Conservation (phyloP, 495 filamentous ascomycete species). For the Lineolata rhizophorae region DNA sequence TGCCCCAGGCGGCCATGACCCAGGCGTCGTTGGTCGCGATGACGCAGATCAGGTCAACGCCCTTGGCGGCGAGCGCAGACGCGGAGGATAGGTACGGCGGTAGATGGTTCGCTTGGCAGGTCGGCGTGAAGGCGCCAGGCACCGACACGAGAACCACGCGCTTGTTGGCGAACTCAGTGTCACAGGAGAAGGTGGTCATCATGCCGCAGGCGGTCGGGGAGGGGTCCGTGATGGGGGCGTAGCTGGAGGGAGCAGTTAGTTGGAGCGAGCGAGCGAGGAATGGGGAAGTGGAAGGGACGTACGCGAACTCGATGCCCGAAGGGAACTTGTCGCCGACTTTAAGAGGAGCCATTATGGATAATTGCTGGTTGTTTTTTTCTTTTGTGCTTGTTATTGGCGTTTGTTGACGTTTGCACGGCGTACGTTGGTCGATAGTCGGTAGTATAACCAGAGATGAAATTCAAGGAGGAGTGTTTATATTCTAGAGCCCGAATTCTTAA, state of each 20-base stretch:
- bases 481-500: too few species aligned
- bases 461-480: too few species aligned
- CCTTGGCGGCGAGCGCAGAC: slow-evolving; percentile 52
- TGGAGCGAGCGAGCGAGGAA: not conserved
- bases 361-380: too few species aligned
- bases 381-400: too few species aligned
- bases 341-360: slow-evolving; percentile 51
- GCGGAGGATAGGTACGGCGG: slow-evolving; percentile 65
- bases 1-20: slow-evolving; percentile 91
- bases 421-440: too few species aligned
- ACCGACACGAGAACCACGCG: slow-evolving; percentile 82
- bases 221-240: slow-evolving; percentile 17
- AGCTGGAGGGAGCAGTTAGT: slow-evolving; percentile 9
- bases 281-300: slow-evolving; percentile 14
- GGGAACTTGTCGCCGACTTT: slow-evolving; percentile 73
- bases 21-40: slow-evolving; percentile 80
- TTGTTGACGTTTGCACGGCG: too few species aligned
- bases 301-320: slow-evolving; percentile 52
- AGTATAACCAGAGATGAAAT: too few species aligned
- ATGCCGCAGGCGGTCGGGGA: slow-evolving; percentile 48
- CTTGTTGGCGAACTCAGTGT: slow-evolving; percentile 69
- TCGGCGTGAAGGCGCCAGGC: slow-evolving; percentile 86
- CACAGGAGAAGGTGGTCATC: slow-evolving; percentile 60
- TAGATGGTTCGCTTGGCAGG: slow-evolving; percentile 72
- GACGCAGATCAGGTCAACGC: slow-evolving; percentile 66